These are phyloP conservation scores for Dothideomycetes sp. DNA, from an alignment of 2,329 filamentous ascomycete species.

Conservation along the genomic window DNA sequence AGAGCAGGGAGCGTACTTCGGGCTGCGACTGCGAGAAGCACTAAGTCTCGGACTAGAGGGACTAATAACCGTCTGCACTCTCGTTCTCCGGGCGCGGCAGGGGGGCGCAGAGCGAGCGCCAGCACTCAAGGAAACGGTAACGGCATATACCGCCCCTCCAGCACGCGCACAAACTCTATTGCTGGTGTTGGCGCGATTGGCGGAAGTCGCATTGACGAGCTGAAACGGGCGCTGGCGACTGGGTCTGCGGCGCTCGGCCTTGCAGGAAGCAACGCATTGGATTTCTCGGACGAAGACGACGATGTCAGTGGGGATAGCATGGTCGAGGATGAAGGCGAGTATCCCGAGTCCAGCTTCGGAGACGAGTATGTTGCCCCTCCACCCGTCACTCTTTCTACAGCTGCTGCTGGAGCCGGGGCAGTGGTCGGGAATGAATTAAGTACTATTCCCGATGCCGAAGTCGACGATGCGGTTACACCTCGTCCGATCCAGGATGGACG, in stretches of 20 bases:
- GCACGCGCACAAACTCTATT: slow-evolving; percentile 35
- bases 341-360: neutral
- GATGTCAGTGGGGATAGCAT: slow-evolving; percentile 55
- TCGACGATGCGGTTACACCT: too few species aligned
- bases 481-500: neutral
- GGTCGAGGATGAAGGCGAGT: slow-evolving; percentile 28
- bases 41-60: too few species aligned
- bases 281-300: slow-evolving; percentile 27
- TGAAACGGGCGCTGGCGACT: slow-evolving; percentile 33
- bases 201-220: slow-evolving; percentile 28
- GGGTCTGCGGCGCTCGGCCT: neutral
- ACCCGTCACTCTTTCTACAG: too few species aligned
- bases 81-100: slow-evolving; percentile 1
- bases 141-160: slow-evolving; percentile 10
- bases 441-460: too few species aligned
- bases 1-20: neutral
- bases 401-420: too few species aligned
- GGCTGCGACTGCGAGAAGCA: neutral
- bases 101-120: slow-evolving; percentile 28
- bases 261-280: slow-evolving; percentile 26
- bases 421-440: too few species aligned
- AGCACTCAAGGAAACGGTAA: slow-evolving; percentile 5
- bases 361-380: too few species aligned
- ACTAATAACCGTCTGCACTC: slow-evolving; percentile 1
- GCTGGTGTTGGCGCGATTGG: slow-evolving; percentile 19